Evolutionary conservation across 225 moss, liverwort and hornwort species (phyloP).

Genomic region (Ulota crispa): DNA sequence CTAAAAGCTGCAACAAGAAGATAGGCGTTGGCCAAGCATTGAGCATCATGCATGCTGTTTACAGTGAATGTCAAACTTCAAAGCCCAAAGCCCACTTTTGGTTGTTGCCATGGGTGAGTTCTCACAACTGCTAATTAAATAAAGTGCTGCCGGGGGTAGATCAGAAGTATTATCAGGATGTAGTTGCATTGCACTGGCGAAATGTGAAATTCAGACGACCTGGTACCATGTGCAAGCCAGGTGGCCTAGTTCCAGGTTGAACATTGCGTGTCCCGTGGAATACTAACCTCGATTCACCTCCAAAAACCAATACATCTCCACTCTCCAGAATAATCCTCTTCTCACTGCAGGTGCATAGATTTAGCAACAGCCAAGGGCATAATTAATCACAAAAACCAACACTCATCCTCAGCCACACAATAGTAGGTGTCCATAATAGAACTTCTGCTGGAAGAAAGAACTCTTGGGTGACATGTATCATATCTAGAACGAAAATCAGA

Average conservation of each 20-base stretch:
- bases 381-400: background rate
- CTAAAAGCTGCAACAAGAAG: background rate
- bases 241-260: slow-evolving; percentile 81
- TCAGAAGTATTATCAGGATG: slow-evolving; percentile 9
- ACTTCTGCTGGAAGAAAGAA: no score
- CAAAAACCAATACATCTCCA: slow-evolving; percentile 83
- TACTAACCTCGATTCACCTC: slow-evolving; percentile 80
- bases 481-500: no score
- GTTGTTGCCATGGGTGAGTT: background rate
- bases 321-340: slow-evolving; percentile 64
- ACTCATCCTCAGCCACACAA: background rate
- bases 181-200: slow-evolving; percentile 53
- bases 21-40: background rate
- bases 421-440: no score
- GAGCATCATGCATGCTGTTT: background rate
- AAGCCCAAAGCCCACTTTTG: background rate
- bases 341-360: slow-evolving; percentile 51
- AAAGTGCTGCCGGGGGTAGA: background rate
- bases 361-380: background rate
- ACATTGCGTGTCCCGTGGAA: slow-evolving; percentile 86
- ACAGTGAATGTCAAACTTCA: background rate
- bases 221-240: slow-evolving; percentile 81
- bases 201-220: slow-evolving; percentile 95
- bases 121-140: background rate
- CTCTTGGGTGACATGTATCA: no score